These are phyloP conservation scores for Sporothrix brunneoviolacea DNA, from an alignment of 2,329 filamentous ascomycete genomes.

Conservation along the genomic window DNA sequence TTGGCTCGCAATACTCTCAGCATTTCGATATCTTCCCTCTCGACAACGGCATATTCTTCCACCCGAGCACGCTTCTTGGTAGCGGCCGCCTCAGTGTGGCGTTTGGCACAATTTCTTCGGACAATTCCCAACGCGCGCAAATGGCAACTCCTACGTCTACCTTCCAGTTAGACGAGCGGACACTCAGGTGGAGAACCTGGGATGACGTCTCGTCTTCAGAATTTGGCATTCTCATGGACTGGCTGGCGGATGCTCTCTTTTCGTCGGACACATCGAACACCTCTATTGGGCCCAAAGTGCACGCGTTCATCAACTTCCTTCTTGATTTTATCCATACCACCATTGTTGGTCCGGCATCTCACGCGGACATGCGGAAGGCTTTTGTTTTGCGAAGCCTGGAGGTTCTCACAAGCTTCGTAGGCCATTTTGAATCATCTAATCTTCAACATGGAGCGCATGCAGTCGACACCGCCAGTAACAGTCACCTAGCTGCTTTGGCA, in stretches of 20 bases:
- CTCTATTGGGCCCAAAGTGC: slow-evolving; percentile 8
- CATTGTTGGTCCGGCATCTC: slow-evolving; percentile 32
- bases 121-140: neutral
- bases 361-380: slow-evolving; percentile 28
- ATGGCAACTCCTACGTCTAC: slow-evolving; percentile 17
- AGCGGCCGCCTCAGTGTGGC: slow-evolving; percentile 41
- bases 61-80: slow-evolving; percentile 53
- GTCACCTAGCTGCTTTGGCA: slow-evolving; percentile 21
- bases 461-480: slow-evolving; percentile 20
- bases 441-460: neutral
- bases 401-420: slow-evolving; percentile 34
- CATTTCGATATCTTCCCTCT: slow-evolving; percentile 59
- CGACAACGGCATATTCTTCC: slow-evolving; percentile 50
- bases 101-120: slow-evolving; percentile 19
- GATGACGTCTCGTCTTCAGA: slow-evolving; percentile 53
- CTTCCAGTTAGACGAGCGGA: slow-evolving; percentile 42
- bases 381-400: slow-evolving; percentile 40
- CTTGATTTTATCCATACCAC: slow-evolving; percentile 41
- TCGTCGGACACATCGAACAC: neutral
- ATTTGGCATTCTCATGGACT: slow-evolving; percentile 55
- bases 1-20: slow-evolving; percentile 54
- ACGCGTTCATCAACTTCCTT: slow-evolving; percentile 38
- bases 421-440: slow-evolving; percentile 24
- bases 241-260: slow-evolving; percentile 29
- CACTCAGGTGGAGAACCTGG: slow-evolving; percentile 51